Conservation (phyloP, 805 yeast species). For the Kluyveromyces siamensis region DNA sequence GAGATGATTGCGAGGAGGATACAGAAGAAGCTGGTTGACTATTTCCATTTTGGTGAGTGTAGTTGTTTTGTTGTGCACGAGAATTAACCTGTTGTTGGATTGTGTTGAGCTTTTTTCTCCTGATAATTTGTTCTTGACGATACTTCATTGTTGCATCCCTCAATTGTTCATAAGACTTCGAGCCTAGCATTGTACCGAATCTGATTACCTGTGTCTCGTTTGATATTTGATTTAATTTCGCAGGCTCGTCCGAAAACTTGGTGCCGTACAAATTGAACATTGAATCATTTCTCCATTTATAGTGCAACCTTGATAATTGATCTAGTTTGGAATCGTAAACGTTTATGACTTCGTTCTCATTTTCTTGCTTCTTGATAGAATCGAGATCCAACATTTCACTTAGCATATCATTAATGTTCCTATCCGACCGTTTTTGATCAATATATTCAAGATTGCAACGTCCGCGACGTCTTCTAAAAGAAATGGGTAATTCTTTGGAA, state of each 20-base stretch:
- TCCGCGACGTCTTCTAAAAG: conserved; percentile 68
- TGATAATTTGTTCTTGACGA: conserved; percentile 41
- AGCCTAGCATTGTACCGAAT: conserved; percentile 82
- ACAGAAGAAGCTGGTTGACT: neutral
- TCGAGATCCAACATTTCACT: conserved; percentile 36
- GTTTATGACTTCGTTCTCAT: conserved; percentile 22
- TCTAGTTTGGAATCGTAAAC: conserved; percentile 43
- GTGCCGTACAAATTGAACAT: conserved; percentile 38
- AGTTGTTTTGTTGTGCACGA: conserved; percentile 15
- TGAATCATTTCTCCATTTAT: conserved; percentile 60
- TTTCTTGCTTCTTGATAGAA: conserved; percentile 23
- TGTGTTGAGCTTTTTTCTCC: conserved; percentile 3
- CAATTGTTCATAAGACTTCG: conserved; percentile 75
- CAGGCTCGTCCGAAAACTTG: conserved; percentile 69
- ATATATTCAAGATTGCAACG: conserved; percentile 61
- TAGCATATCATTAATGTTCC: conserved; percentile 28
- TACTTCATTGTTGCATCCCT: conserved; percentile 62
- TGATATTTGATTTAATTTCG: conserved; percentile 70
- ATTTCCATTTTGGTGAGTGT: conserved; percentile 9
- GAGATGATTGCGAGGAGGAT: neutral
- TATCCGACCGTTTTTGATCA: conserved; percentile 56
- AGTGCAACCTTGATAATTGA: conserved; percentile 39
- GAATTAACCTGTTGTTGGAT: conserved; percentile 2
- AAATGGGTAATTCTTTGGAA: conserved; percentile 38
- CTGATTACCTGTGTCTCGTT: conserved; percentile 83